phyloP scores from a whole-genome alignment of 306 rosid species.

The Cyclanthera cordifolia region DNA sequence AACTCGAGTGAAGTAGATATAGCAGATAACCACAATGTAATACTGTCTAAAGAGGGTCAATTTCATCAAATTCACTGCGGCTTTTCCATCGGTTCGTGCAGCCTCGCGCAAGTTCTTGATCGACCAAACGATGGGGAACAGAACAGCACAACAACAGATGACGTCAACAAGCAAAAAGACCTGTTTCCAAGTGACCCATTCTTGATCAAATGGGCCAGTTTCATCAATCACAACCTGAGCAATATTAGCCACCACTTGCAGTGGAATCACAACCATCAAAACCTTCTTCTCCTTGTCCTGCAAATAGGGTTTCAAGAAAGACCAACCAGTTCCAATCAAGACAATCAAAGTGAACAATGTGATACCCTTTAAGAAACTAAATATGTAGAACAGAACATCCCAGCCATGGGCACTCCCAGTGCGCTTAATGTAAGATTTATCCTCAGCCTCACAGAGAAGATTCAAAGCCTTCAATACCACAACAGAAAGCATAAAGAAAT shows the following conservation, averaged over 20 bases:
- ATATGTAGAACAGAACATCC: slow-evolving; percentile 79
- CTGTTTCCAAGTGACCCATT: slow-evolving; percentile 87
- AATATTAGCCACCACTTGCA: slow-evolving; percentile 76
- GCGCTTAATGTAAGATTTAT: slow-evolving; percentile 70
- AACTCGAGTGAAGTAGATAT: slow-evolving; percentile 86
- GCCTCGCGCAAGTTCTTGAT: slow-evolving; percentile 93
- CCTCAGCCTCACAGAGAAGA: slow-evolving; percentile 77
- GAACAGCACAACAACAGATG: slow-evolving; percentile 80
- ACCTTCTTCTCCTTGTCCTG: slow-evolving; percentile 96
- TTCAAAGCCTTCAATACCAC: slow-evolving; percentile 63
- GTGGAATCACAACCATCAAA: slow-evolving; percentile 79
- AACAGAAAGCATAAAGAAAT: slow-evolving; percentile 86
- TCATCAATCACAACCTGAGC: slow-evolving; percentile 84
- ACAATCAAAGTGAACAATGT: slow-evolving; percentile 73
- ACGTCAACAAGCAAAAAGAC: slow-evolving; percentile 80
- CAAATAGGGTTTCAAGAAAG: slow-evolving; percentile 73
- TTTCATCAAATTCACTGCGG: slow-evolving; percentile 90
- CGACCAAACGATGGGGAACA: slow-evolving; percentile 94
- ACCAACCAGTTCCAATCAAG: slow-evolving; percentile 92
- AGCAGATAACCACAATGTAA: slow-evolving; percentile 80
- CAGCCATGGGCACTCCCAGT: slow-evolving; percentile 95
- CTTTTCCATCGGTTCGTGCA: slow-evolving; percentile 84
- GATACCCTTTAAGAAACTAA: slow-evolving; percentile 79
- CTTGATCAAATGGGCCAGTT: slow-evolving; percentile 68
- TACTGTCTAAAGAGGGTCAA: slow-evolving; percentile 80